A percentile compares a stretch with the other conserved stretches of the same genome.
Conservation (phyloP, 768 basidiomycete species). For the Vararia minispora region DNA sequence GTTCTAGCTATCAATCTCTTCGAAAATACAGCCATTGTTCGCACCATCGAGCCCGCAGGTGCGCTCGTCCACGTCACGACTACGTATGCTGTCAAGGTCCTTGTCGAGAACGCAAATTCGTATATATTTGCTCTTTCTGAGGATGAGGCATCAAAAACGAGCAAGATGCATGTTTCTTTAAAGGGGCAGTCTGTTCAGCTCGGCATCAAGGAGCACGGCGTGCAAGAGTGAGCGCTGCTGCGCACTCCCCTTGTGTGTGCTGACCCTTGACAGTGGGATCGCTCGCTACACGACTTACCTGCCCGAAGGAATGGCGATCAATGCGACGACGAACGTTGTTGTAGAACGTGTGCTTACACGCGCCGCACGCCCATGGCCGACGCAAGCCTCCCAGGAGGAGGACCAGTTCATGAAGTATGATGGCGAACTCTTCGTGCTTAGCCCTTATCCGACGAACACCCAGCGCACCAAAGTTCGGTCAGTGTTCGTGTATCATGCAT, state of each 20-base stretch:
- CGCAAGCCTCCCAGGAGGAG: slow-evolving; percentile 60
- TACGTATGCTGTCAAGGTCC: slow-evolving; percentile 73
- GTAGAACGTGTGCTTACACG: slow-evolving; percentile 74
- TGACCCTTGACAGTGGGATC: slow-evolving; percentile 22
- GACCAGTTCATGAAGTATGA: slow-evolving; percentile 72
- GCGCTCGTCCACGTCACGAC: slow-evolving; percentile 82
- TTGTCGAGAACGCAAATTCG: slow-evolving; percentile 43
- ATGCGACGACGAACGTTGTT: slow-evolving; percentile 63
- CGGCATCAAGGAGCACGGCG: slow-evolving; percentile 35
- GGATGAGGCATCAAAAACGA: slow-evolving; percentile 54
- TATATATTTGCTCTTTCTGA: slow-evolving; percentile 62
- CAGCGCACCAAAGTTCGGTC: slow-evolving; percentile 86
- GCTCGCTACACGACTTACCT: slow-evolving; percentile 52
- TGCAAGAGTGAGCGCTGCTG: slow-evolving; percentile 36
- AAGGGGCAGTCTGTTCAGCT: slow-evolving; percentile 58
- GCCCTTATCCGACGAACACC: slow-evolving; percentile 69
- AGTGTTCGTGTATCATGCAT: slow-evolving; percentile 17
- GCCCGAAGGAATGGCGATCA: slow-evolving; percentile 44
- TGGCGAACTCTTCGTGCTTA: slow-evolving; percentile 69
- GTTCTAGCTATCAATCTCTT: slow-evolving; percentile 42
- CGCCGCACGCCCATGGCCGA: slow-evolving; percentile 66
- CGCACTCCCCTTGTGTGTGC: not conserved
- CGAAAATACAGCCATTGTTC: slow-evolving; percentile 84
- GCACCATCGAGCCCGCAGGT: slow-evolving; percentile 84
- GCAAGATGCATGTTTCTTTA: slow-evolving; percentile 71